Evolutionary conservation across 331 rosid genomes (phyloP), one percentile per base, ranked within the genome.

Genomic region (Cydonia oblonga): DNA sequence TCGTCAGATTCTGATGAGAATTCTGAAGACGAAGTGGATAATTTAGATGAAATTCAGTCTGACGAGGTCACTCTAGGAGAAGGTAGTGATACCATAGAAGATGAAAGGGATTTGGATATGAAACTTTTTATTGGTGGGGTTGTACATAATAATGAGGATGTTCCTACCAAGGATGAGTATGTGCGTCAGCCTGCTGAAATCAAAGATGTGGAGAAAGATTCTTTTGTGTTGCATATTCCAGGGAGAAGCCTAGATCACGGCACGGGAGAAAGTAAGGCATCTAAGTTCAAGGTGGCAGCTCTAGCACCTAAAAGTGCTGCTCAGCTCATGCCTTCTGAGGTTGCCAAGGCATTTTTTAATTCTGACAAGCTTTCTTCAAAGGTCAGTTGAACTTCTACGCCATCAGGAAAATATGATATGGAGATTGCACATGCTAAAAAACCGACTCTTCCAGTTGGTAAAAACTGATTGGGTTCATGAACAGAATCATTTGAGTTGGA

Each of bases 301-400:
- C 73, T 91, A 25, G 90, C 96, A 69, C 90, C 96, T 68, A 88
- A 87, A 87, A 96, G 93, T 64, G 78, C 87, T 38, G 77, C 96
- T 49, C 96, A 90, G 85, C 97, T 91, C 79, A 95, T 91, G 97
- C 96, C 97, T 79, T 78, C 96, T 73, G 97, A 95, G 62, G 87
- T 95, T 74, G 97, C 96, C 66, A 90, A 90, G 83, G 96, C 89
- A 68, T 91, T 95, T 74, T 95, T 86, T 96, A 71, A 81, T 64
- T 81, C 92, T 61, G 96, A 91, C 68, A 91, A 88, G 83, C 86
- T 90, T 74, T 90, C 96, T 64, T 80, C 99, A 58, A 95, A 91
- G 99, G 99, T 95, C 78, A 86, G 93, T 74, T 81, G 66, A 58
- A 72, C 62, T 67, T 29, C 19, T 25, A 3, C 58, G 68, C 54